Percentiles rank a stretch among this genome's conserved stretches.
Evolutionary conservation across 768 basidiomycete genomes (phyloP).

Genomic region (Mycena rosella): DNA sequence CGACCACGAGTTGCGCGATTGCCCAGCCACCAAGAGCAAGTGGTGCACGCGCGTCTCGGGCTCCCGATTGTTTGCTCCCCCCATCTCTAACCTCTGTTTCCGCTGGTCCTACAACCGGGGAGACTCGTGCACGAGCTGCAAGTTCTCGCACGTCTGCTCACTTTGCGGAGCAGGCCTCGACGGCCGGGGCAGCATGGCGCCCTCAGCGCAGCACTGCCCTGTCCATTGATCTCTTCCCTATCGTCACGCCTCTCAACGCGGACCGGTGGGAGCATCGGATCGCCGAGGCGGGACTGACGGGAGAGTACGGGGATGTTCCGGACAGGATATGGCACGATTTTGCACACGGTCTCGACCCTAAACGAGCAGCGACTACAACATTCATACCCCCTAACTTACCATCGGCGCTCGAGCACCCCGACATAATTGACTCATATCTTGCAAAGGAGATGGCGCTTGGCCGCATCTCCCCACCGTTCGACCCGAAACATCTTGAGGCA

Average conservation of each 20-base stretch:
- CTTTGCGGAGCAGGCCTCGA: slow-evolving; percentile 21
- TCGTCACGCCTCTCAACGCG: slow-evolving; percentile 38
- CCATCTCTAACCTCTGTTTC: not conserved
- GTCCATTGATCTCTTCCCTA: slow-evolving; percentile 22
- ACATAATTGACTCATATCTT: not conserved
- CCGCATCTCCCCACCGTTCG: not conserved
- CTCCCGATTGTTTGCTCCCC: not conserved
- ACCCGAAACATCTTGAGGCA: slow-evolving; percentile 9
- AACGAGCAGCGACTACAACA: not conserved
- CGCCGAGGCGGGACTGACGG: slow-evolving; percentile 13
- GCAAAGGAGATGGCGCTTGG: not conserved
- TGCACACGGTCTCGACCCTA: slow-evolving; percentile 16
- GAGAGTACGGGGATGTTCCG: slow-evolving; percentile 36
- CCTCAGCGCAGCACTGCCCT: slow-evolving; percentile 24
- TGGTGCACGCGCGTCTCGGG: not conserved
- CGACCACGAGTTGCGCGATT: not conserved
- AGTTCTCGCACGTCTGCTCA: slow-evolving; percentile 27
- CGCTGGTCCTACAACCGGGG: slow-evolving; percentile 9
- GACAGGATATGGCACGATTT: slow-evolving; percentile 34
- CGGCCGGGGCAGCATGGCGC: not conserved
- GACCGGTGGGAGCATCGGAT: slow-evolving; percentile 30
- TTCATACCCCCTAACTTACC: not conserved
- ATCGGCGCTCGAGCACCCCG: not conserved
- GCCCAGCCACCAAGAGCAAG: not conserved
- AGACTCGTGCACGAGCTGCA: slow-evolving; percentile 9